Base-by-base conservation (phyloP, 768 basidiomycete genomes). In the Fomitopsis serialis region DNA sequence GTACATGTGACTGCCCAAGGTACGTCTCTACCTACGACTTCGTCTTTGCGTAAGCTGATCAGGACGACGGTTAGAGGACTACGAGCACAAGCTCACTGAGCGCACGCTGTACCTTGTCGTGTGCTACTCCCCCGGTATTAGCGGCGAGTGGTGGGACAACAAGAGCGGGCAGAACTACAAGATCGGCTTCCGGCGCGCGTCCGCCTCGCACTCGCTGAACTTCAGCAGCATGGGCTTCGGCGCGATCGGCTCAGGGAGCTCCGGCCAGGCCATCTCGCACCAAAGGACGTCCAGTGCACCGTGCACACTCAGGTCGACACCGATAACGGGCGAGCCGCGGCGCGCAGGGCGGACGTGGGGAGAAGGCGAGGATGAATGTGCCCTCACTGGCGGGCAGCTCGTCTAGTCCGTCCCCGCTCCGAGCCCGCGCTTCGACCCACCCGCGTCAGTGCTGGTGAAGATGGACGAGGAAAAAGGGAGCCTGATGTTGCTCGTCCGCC, bases 91-190 rank as follows among this genome's bases (percentile, higher is more conserved):
- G 54, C 71, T 89, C 8, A 66, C 71, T 19, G 70, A 74, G 0
- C 72, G 84, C 27, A 79, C 75, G 2, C 65, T 90, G 50, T 86
- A 74, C 75, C 71, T 89, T 15, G 86, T 81, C 51, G 78, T 78
- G 10, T 70, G 89, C 45, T 84, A 77, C 49, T 49, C 56, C 43
- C 59, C 63, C 63, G 68, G 77, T 62, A 63, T 69, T 8, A 79
- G 76, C 17, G 79, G 80, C 1, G 95, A 98, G 72, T 89, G 87
- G 78, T 98, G 96, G 96, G 96, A 98, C 71, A 95, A 93, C 66
- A 96, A 96, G 60, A 69, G 60, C 2, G 85, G 84, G 0, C 58
- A 66, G 57, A 95, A 98, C 66, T 98, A 95, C 73, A 73, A 78
- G 23, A 71, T 97, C 49, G 75, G 70, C 23, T 98, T 98, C 70